Base-by-base conservation (phyloP, 208 protist species). In the Acanthamoeba castellanii region DNA sequence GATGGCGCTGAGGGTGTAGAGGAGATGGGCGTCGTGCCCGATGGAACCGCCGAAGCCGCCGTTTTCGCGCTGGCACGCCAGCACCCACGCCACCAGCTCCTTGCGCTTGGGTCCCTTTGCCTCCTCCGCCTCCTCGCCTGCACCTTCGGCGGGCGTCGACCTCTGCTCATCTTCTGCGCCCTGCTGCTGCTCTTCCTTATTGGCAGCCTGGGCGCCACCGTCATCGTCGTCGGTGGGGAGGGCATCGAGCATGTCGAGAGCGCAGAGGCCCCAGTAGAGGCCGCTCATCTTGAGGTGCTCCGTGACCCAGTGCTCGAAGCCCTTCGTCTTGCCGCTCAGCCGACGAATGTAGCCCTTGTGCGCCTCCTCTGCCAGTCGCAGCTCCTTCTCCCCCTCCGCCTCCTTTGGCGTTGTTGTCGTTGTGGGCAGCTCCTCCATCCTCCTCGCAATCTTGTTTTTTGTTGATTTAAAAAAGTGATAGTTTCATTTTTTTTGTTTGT, bases 1-100 rank as follows among this genome's bases (percentile, higher is more conserved):
- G 45, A 99, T 85, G 0, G 99, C 99, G 64, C 97, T 99, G 32
- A 99, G 96, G 5, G 99, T 99, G 97, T 99, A 99, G 4, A 99
- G 98, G 68, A 99, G 94, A 96, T 99, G 99, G 27, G 99, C 97
- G 95, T 99, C 99, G 95, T 99, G 99, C 4, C 98, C 98, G 11
- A 97, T 95, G 96, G 99, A 99, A 30, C 99, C 99, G 61, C 98
- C 98, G 97, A 99, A 99, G 16, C 99, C 99, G 87, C 99, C 99
- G 14, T 37, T 59, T 14, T 94, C 68, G 18, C 45, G 32, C 18
- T 42, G 68, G 64, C 32, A 76, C 7, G 52, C 61, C 16, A 78
- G 45, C 14, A 94, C 45, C 66, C 61, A 52, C 22, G 37, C 20
- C 61, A 74, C 76, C 52, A 88, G 81, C 27, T 55, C 42, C 42